Percentiles rank a stretch among this genome's conserved stretches.
Conservation (phyloP, 495 filamentous ascomycete genomes). For the Aspergillus biplanus region DNA sequence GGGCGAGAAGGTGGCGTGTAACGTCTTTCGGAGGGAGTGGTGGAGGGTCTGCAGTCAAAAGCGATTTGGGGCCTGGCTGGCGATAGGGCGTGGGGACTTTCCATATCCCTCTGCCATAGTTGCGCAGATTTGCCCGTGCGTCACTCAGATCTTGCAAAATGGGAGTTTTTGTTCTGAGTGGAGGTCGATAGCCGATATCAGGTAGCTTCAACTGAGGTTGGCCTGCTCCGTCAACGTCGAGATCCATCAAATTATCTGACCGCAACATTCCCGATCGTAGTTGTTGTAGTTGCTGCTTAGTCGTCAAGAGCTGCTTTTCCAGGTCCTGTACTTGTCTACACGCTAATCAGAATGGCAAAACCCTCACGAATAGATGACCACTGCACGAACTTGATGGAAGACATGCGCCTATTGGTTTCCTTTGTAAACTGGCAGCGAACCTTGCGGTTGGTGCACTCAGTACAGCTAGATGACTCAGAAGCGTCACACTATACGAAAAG, state of each 20-base stretch:
- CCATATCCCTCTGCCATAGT: conserved; percentile 76
- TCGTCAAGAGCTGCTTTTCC: conserved; percentile 81
- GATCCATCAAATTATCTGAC: conserved; percentile 56
- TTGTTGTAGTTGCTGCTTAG: conserved; percentile 73
- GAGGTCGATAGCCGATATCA: conserved; percentile 66
- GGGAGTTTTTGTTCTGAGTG: conserved; percentile 60
- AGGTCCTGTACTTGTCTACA: conserved; percentile 89
- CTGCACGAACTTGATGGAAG: conserved; percentile 81
- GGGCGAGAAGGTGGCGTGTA: conserved; percentile 74
- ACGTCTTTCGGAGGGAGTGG: conserved; percentile 70
- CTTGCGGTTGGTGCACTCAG: conserved; percentile 91
- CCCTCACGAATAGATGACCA: conserved; percentile 9
- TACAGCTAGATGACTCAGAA: conserved; percentile 92
- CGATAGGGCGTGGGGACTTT: conserved; percentile 78
- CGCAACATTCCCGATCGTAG: conserved; percentile 57
- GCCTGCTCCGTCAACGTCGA: conserved; percentile 60
- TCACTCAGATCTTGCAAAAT: conserved; percentile 68
- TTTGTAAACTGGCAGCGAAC: conserved; percentile 99
- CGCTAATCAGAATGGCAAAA: conserved; percentile 25
- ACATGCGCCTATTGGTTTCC: conserved; percentile 98
- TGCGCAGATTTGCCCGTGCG: conserved; percentile 73
- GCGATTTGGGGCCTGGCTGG: conserved; percentile 51
- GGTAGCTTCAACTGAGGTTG: conserved; percentile 69
- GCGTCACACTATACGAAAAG: conserved; percentile 73
- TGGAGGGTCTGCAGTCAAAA: conserved; percentile 60